Evolutionary conservation across 2,329 filamentous ascomycete genomes (phyloP).

Genomic region (Fusarium neocosmosporiellum): DNA sequence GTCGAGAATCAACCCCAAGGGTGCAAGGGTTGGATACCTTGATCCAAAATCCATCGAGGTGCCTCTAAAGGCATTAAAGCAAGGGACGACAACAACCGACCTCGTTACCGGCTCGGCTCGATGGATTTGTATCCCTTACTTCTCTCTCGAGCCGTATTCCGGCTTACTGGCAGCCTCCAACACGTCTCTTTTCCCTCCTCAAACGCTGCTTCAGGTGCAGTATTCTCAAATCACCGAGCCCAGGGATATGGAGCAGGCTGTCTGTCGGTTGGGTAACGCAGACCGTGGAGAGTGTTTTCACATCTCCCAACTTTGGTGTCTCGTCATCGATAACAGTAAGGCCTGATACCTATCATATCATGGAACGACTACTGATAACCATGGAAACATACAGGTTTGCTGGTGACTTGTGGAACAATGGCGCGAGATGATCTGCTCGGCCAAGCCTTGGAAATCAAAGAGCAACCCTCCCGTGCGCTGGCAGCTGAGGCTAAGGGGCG

Average conservation of each 20-base stretch:
- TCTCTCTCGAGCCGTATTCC: slow-evolving; percentile 57
- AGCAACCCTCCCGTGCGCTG: slow-evolving; percentile 43
- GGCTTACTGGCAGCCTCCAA: slow-evolving; percentile 49
- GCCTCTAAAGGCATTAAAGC: slow-evolving; percentile 43
- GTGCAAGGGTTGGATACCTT: slow-evolving; percentile 54
- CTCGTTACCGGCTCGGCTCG: slow-evolving; percentile 37
- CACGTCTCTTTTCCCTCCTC: slow-evolving; percentile 52
- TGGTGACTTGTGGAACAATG: slow-evolving; percentile 57
- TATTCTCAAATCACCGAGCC: slow-evolving; percentile 53
- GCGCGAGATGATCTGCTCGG: slow-evolving; percentile 47
- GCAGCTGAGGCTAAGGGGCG: slow-evolving; percentile 27
- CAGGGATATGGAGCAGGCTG: slow-evolving; percentile 60
- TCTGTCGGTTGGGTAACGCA: slow-evolving; percentile 52
- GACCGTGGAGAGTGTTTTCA: slow-evolving; percentile 57
- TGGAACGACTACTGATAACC: not conserved
- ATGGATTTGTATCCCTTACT: slow-evolving; percentile 62
- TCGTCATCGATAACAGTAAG: slow-evolving; percentile 58
- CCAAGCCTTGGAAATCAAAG: slow-evolving; percentile 46
- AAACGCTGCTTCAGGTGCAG: slow-evolving; percentile 57
- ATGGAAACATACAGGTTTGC: slow-evolving; percentile 41
- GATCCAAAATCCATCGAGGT: slow-evolving; percentile 55
- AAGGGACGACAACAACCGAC: slow-evolving; percentile 21
- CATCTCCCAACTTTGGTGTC: slow-evolving; percentile 60
- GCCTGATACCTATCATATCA: not conserved
- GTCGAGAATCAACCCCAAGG: slow-evolving; percentile 51